Base-by-base conservation (phyloP, 202 grass and related monocot species). In the Thinopyrum obtusiflorum region DNA sequence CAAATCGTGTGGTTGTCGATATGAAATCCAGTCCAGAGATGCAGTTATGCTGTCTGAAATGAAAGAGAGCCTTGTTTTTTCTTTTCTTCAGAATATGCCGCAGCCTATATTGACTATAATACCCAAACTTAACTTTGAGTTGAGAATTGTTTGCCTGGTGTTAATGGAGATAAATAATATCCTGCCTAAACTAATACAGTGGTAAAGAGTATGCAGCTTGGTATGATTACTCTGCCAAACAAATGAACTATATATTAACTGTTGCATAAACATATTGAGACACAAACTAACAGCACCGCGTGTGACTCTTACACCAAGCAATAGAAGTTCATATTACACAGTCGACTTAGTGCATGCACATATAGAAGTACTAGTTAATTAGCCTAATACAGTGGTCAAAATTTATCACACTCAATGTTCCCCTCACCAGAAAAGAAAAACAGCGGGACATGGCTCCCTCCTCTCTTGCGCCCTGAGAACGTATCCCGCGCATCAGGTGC, bases 1-100 rank as follows among this genome's bases (percentile, higher is more conserved):
- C 73, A 75, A 53, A 79, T 63, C 13, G 39, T 73, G 40, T 76
- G 37, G 60, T 63, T 67, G n/a, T 82, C 15, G 25, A 73, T 87
- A 51, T 73, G 68, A 51, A 88, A 68, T 33, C 27, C 25, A 42
- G 27, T 42, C 4, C 60, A 26, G 27, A 29, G 13, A 74, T 51
- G 42, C 42, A 51, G 42, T 51, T 73, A 27, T 73, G 71, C 25
- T 14, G 42, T 74, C 42, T 28, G 42, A 49, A 51, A 29, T 5
- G 40, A 74, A 74, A 74, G 40, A 47, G 23, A 29, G 25, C 17
- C 24, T 74, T 20, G 25, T 17, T 55, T 55, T 49, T 18, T 53
- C 13, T 47, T 47, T 47, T 47, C 13, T 47, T 74, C 71, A 74
- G 24, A 74, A 51, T 51, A 74, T 74, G 27, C 5, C 71, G 15